Evolutionary conservation across 2,329 filamentous ascomycete species (phyloP), one percentile per base, ranked within the genome.

Genomic region (Colletotrichum aenigma): DNA sequence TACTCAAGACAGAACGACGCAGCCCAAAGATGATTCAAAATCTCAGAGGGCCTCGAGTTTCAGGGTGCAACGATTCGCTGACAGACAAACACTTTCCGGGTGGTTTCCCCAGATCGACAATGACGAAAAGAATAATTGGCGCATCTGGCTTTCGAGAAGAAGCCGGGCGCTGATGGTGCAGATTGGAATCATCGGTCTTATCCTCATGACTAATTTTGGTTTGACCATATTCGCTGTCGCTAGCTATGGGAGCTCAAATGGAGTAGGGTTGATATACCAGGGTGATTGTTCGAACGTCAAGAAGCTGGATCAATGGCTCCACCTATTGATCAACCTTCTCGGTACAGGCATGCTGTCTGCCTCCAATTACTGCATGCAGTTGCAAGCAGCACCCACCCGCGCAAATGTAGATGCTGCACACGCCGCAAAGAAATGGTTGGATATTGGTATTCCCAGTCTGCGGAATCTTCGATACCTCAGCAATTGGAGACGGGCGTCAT

Each of bases 351-450:
- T 84, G 66, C 75, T 84, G 2, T 78, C 79, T 2, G 81, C 81
- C 4, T 83, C 80, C 12, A 84, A 83, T 66, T 84, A 82, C 34
- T 81, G 80, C 32, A 83, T 83, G 79, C 83, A 84, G 66, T 68
- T 81, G 1, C 80, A 81, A 15, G 78, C 78, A 4, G 80, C 82
- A 1, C 83, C 81, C 3, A 83, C 82, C 4, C 76, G 82, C 2
- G 68, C 55, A 0, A 78, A 83, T 13, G 69, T 84, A 15, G 78
- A 84, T 26, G 24, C 76, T 15, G 88, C 88, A 0, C 90, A 92
- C 80, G 67, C 77, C 0, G 76, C 79, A 55, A 80, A 83, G 4
- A 81, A 78, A 18, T 87, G 85, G 84, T 79, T 90, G 1, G 85
- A 87, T 38, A 86, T 89, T 61, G 88, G 89, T 0, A 79, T 88